Base-by-base conservation (phyloP, 2,329 filamentous ascomycete species). In the Colletotrichum tamarilloi region DNA sequence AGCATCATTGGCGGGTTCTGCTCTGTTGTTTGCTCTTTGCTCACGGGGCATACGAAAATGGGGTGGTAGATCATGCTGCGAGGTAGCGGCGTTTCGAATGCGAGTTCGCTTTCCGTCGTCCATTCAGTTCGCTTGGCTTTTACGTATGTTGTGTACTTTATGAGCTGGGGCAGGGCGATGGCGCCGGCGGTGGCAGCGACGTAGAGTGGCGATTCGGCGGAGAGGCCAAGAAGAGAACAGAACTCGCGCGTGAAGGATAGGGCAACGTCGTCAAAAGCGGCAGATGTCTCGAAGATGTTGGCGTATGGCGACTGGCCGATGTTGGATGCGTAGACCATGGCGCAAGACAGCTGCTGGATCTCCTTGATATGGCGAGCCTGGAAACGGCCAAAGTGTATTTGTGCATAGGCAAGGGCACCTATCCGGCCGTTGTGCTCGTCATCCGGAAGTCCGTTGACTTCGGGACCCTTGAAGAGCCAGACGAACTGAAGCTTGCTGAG, bases 1-100 rank as follows among this genome's bases (percentile, higher is more conserved):
- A 99, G 92, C 90, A 98, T 97, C 93, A 98, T 97, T 2, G 97
- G 95, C 12, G 97, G 97, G 81, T 99, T 99, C 28, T 88, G 85
- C 79, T 97, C 95, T 0, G 96, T 99, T 0, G 94, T 95, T 82
- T 99, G 97, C 80, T 98, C 97, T 82, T 98, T 98, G 78, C 93
- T 95, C 5, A 99, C 97, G 0, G 97, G 97, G 80, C 97, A 99
- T 55, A 99, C 97, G 80, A 99, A 99, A 80, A 99, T 98, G 68
- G 94, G 94, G 82, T 99, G 97, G 85, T 97, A 99, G 62, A 92
- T 86, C 88, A 91, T 91, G 76, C 85, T 88, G 62, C 82, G 80
- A 0, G 90, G 89, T 2, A 92, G 83, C 2, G 90, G 88, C 1
- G 90, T 92, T 78, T 94, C 88, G 80, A 95, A 97, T 0, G 96